Evolutionary conservation across 257 asterid genomes (phyloP).

Genomic region (Nicotiana paniculata): DNA sequence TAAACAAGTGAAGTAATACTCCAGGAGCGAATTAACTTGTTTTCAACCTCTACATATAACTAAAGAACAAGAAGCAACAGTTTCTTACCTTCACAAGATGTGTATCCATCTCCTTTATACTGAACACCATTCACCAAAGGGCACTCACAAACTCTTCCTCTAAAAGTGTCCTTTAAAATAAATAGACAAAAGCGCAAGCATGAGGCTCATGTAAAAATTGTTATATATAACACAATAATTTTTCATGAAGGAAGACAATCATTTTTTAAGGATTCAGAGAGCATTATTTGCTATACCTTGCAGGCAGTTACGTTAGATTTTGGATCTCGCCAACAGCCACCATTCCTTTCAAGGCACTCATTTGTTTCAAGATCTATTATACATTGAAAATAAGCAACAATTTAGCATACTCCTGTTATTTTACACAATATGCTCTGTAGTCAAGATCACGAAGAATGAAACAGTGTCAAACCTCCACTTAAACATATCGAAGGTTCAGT

Average conservation of each 20-base stretch:
- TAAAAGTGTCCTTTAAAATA: constrained; percentile 60
- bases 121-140: constrained; percentile 67
- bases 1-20: not conserved
- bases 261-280: not conserved
- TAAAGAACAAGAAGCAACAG: not conserved
- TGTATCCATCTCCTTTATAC: constrained; percentile 80
- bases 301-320: constrained; percentile 72
- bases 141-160: constrained; percentile 93
- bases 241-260: not conserved
- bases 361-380: constrained; percentile 75
- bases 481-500: constrained; percentile 88
- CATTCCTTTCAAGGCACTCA: constrained; percentile 71
- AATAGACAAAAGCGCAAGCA: not conserved
- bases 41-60: not conserved
- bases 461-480: constrained; percentile 42
- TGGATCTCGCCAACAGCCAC: constrained; percentile 82
- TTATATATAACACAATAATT: not conserved
- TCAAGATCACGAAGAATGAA: constrained; percentile 8
- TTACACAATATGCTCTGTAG: not conserved
- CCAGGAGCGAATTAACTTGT: not conserved
- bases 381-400: constrained; percentile 6
- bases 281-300: constrained; percentile 40
- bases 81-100: constrained; percentile 57
- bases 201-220: not conserved
- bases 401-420: not conserved